These are phyloP conservation scores for Suillus hirtellus DNA, from an alignment of 768 basidiomycete genomes.

Conservation along the genomic window DNA sequence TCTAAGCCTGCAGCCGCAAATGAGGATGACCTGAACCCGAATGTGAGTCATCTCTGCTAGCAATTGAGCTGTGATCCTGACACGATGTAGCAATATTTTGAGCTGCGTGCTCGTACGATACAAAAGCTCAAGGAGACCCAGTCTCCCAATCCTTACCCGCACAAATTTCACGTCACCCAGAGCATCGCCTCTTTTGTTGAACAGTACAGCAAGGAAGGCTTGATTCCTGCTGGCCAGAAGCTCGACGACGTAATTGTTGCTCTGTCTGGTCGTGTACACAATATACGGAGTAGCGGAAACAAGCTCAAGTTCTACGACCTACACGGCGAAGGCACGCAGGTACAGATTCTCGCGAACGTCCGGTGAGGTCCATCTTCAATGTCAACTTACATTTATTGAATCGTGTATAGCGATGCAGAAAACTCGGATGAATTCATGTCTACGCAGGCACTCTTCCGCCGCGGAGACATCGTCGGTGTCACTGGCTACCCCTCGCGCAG, in stretches of 20 bases:
- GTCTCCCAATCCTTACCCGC: slow-evolving; percentile 93
- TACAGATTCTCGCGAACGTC: slow-evolving; percentile 94
- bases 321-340: slow-evolving; percentile 86
- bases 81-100: slow-evolving; percentile 90
- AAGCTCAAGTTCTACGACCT: slow-evolving; percentile 96
- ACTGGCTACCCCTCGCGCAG: slow-evolving; percentile 87
- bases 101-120: slow-evolving; percentile 87
- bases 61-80: not conserved
- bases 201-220: slow-evolving; percentile 71
- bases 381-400: not conserved
- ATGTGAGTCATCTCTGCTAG: slow-evolving; percentile 53
- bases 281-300: slow-evolving; percentile 76
- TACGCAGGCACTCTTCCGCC: slow-evolving; percentile 83
- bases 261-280: slow-evolving; percentile 90
- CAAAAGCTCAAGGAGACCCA: slow-evolving; percentile 81
- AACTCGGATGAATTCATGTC: slow-evolving; percentile 65
- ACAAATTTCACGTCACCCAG: slow-evolving; percentile 92
- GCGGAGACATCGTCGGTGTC: slow-evolving; percentile 96
- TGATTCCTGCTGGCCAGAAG: slow-evolving; percentile 66
- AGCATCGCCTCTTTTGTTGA: slow-evolving; percentile 76
- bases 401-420: slow-evolving; percentile 53
- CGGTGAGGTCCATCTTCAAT: slow-evolving; percentile 47
- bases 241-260: slow-evolving; percentile 57
- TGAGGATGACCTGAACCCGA: slow-evolving; percentile 88
- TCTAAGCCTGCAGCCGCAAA: slow-evolving; percentile 44